Evolutionary conservation across 495 filamentous ascomycete genomes (phyloP), one percentile per base, ranked within the genome.

Genomic region (Aspergillus leporis): DNA sequence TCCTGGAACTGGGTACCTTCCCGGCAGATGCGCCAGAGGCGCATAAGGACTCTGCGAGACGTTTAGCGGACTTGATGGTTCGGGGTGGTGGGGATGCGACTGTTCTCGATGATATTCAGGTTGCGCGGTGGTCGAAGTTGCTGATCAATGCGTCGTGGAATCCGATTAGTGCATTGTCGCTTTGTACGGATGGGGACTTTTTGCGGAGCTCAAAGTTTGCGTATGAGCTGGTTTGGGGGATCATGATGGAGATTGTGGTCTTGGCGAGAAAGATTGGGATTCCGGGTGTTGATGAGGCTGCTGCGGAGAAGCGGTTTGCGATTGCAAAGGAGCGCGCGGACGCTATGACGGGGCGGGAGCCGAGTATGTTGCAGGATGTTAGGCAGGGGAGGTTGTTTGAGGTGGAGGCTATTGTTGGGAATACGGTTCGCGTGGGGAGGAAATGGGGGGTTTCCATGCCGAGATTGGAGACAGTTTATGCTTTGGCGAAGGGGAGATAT

Each of bases 371-470:
- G 58, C 66, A 74, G 34, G 79, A 82, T 68, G 73, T 74, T 47
- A 61, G 70, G 30, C 64, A 59, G 34, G 70, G 66, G 0, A 67
- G 72, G 54, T 60, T 59, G 1, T 70, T 83, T 66, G 81, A 83
- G 67, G 73, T 79, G 9, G 82, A 83, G 63, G 77, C 78, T 25
- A 81, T 85, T 59, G 58, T 83, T n/a, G 80, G 81, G 5, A 82
- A 79, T 68, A 64, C 71, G 4, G 70, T 83, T 10, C 70, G 70
- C 53, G 51, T 80, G 61, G 82, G 75, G 13, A 67, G 64, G 51
- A 60, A 61, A 51, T 69, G 76, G 52, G 71, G 72, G 0, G 70
- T 85, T 2, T 46, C 63, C 0, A 74, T 74, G 56, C 76, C 75
- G 34, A 72, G 73, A 63, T 61, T 83, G 54, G 71, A 74, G 63